Evolutionary conservation across 306 rosid genomes (phyloP).

Genomic region (Inga oerstediana): DNA sequence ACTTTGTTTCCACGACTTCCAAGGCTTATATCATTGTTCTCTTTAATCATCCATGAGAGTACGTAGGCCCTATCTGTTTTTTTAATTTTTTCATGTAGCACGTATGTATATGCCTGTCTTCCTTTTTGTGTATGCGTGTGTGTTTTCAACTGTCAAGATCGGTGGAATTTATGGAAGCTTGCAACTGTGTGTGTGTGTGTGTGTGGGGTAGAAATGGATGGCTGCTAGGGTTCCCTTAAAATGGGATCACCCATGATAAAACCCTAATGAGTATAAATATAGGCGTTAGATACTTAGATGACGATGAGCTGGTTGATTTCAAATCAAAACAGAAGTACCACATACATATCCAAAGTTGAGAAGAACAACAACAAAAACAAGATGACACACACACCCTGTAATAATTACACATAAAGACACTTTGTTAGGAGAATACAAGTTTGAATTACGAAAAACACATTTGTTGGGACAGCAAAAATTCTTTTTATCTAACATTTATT

Average conservation of each 20-base stretch:
- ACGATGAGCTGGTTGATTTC: slow-evolving; percentile 60
- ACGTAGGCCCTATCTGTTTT: slow-evolving; percentile 34
- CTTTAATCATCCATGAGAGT: slow-evolving; percentile 22
- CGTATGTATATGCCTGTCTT: not conserved
- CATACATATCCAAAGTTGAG: too few species aligned
- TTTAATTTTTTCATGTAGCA: not conserved
- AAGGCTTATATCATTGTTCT: slow-evolving; percentile 13
- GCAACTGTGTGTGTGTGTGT: not conserved
- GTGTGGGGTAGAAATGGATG: not conserved
- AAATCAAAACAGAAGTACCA: not conserved
- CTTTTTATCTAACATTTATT: too few species aligned
- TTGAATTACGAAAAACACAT: too few species aligned
- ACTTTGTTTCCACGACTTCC: slow-evolving; percentile 36
- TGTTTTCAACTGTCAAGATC: slow-evolving; percentile 20
- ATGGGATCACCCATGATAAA: slow-evolving; percentile 19
- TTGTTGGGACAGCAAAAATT: too few species aligned
- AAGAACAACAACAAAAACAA: too few species aligned
- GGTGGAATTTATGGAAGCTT: slow-evolving; percentile 10
- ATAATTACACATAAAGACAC: too few species aligned
- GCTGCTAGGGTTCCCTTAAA: slow-evolving; percentile 14
- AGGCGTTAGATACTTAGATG: slow-evolving; percentile 11
- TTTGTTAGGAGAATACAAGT: too few species aligned
- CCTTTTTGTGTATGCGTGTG: not conserved
- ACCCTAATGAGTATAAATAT: not conserved
- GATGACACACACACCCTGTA: too few species aligned